Evolutionary conservation across 2,329 filamentous ascomycete genomes (phyloP).

Genomic region (Fusarium succisae): DNA sequence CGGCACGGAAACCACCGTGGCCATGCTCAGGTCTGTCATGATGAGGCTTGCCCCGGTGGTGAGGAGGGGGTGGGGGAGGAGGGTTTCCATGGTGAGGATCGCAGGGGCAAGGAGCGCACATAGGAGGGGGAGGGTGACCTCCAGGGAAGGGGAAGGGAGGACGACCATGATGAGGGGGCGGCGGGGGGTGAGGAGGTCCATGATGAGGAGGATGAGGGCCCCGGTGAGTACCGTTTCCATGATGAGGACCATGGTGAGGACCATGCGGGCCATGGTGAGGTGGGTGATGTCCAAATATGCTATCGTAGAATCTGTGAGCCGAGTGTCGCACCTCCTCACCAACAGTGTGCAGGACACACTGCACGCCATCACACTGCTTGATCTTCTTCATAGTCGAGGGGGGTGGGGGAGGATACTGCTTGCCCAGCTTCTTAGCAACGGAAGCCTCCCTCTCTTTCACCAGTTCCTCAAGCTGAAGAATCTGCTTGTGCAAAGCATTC

Average conservation of each 20-base stretch:
- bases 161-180: constrained; percentile 23
- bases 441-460: constrained; percentile 55
- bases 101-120: constrained; percentile 12
- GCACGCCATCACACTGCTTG: constrained; percentile 30
- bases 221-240: constrained; percentile 20
- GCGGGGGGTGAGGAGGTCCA: constrained; percentile 39
- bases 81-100: constrained; percentile 25
- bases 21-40: constrained; percentile 38
- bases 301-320: constrained; percentile 31
- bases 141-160: constrained; percentile 41
- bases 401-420: constrained; percentile 29
- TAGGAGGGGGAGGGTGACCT: constrained; percentile 14
- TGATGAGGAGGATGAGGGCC: constrained; percentile 33
- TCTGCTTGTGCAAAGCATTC: constrained; percentile 53
- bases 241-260: constrained; percentile 25
- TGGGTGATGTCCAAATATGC: constrained; percentile 25
- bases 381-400: constrained; percentile 36
- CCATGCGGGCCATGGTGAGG: constrained; percentile 22
- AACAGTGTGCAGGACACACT: constrained; percentile 55
- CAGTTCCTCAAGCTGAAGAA: constrained; percentile 53
- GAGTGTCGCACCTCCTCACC: constrained; percentile 51
- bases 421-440: constrained; percentile 49
- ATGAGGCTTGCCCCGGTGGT: constrained; percentile 30
- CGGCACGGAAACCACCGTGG: constrained; percentile 16
- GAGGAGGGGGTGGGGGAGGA: constrained; percentile 40